phyloP scores from a whole-genome alignment of 2,329 filamentous ascomycete genomes.

The Fusarium albidum region DNA sequence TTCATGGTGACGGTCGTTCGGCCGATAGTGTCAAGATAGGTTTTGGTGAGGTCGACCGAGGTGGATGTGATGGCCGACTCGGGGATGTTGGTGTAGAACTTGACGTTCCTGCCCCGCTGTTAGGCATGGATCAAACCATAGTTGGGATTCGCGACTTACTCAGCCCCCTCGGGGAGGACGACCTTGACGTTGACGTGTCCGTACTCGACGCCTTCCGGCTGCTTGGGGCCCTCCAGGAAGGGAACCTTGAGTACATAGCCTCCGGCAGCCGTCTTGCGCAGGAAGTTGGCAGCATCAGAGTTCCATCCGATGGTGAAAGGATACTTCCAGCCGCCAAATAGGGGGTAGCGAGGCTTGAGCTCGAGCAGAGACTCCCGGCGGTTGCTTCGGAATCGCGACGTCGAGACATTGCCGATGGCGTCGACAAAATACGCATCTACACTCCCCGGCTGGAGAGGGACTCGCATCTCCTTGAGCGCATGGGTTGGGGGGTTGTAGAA shows the following conservation, averaged over 20 bases:
- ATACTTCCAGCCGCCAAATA: slow-evolving; percentile 98
- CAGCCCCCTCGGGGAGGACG: slow-evolving; percentile 89
- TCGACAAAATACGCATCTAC: slow-evolving; percentile 94
- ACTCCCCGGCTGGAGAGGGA: slow-evolving; percentile 82
- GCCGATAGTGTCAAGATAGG: slow-evolving; percentile 92
- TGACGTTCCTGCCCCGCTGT: slow-evolving; percentile 73
- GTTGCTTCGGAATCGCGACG: slow-evolving; percentile 83
- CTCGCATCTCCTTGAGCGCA: slow-evolving; percentile 82
- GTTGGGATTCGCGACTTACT: slow-evolving; percentile 61
- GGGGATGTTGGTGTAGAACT: slow-evolving; percentile 79
- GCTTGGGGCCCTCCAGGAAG: slow-evolving; percentile 91
- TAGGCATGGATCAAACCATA: slow-evolving; percentile 25
- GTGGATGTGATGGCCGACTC: slow-evolving; percentile 66
- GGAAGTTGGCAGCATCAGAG: slow-evolving; percentile 77
- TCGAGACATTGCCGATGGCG: slow-evolving; percentile 96
- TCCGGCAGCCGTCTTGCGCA: slow-evolving; percentile 72
- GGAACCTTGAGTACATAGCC: slow-evolving; percentile 89
- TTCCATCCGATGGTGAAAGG: slow-evolving; percentile 98
- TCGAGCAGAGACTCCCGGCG: slow-evolving; percentile 84
- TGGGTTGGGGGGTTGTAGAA: slow-evolving; percentile 81
- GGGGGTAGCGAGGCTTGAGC: slow-evolving; percentile 91
- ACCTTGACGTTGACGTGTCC: slow-evolving; percentile 81
- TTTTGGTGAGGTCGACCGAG: slow-evolving; percentile 73
- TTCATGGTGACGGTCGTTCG: slow-evolving; percentile 83
- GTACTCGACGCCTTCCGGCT: slow-evolving; percentile 86